These are phyloP conservation scores for Schizosaccharomyces lindneri DNA, from an alignment of 805 yeast genomes.

Conservation along the genomic window DNA sequence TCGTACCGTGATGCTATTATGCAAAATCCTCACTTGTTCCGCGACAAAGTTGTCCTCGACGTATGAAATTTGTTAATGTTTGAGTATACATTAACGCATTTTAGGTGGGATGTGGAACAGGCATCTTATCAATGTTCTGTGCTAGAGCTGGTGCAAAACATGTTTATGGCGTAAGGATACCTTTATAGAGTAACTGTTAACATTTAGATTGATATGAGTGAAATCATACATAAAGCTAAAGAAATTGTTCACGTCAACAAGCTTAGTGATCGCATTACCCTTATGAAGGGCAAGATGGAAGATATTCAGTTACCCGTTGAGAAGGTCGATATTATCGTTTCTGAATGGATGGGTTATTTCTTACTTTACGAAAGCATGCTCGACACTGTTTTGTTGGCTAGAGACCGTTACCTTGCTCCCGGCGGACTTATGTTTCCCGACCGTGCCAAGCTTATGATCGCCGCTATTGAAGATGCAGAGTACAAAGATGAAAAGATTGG, in stretches of 20 bases:
- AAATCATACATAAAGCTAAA: slow-evolving; percentile 87
- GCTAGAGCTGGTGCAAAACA: slow-evolving; percentile 97
- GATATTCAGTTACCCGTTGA: slow-evolving; percentile 66
- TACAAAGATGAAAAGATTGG: slow-evolving; percentile 63
- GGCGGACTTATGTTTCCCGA: slow-evolving; percentile 68
- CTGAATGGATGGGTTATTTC: slow-evolving; percentile 99
- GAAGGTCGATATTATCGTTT: slow-evolving; percentile 78
- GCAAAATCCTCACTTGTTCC: slow-evolving; percentile 69
- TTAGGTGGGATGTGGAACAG: slow-evolving; percentile 83
- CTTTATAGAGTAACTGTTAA: not conserved
- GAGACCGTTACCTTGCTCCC: slow-evolving; percentile 55
- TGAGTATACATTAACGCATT: not conserved
- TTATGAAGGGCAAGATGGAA: slow-evolving; percentile 79
- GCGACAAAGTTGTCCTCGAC: slow-evolving; percentile 81
- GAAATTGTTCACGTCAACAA: slow-evolving; percentile 70
- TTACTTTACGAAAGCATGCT: slow-evolving; percentile 89
- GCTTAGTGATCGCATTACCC: slow-evolving; percentile 58
- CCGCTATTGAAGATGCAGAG: slow-evolving; percentile 68
- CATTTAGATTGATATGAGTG: slow-evolving; percentile 53
- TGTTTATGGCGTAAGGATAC: slow-evolving; percentile 44
- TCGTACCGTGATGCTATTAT: slow-evolving; percentile 79
- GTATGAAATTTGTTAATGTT: slow-evolving; percentile 13
- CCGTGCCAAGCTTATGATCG: slow-evolving; percentile 55
- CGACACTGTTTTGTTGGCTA: slow-evolving; percentile 81
- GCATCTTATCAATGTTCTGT: slow-evolving; percentile 91